Base-by-base conservation (phyloP, 2,329 filamentous ascomycete genomes). In the Penicillium verrucosum region DNA sequence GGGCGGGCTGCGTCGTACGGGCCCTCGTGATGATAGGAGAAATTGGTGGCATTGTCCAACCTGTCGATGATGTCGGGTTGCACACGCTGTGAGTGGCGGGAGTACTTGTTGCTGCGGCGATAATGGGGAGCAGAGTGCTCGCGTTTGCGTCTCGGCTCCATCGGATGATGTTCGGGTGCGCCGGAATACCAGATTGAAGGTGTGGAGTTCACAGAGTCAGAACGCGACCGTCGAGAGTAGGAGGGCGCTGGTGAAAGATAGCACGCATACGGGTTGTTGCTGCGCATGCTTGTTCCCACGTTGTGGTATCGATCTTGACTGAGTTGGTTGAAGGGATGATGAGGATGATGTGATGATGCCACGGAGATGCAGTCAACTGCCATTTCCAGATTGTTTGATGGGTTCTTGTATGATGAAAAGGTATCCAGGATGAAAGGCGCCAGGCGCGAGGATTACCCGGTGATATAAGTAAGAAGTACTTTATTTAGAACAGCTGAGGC, bases 1-100 rank as follows among this genome's bases (percentile, higher is more conserved):
- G 88, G 79, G 51, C 90, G 80, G 2, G 90, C 88, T 10, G 92
- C 90, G 70, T 97, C 93, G 65, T 89, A 97, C 0, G 93, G 93
- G 0, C 93, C 92, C 61, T 88, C 90, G 67, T 97, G 93, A 73
- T 97, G 93, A 73, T 96, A 96, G 2, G 81, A 76, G 18, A 81
- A 81, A 49, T 83, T 82, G n/a, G 82, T 73, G 3, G 82, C 78
- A 51, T 78, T 81, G 70, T 96, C 93, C 1, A 97, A 84, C 5
- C 80, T 78, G 71, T 97, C 93, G 67, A 97, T 94, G 9, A 81
- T 80, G 72, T 97, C 92, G 1, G 90, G 83, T 44, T 82, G 83
- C 27, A 86, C 83, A 16, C 70, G 60, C 27, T 61, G 60, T 9
- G 69, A 71, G 37, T 65, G 51, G 0, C 62, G 66, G 2, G 62